phyloP scores from a whole-genome alignment of 2,329 filamentous ascomycete species.

The Pyrenophora teres region DNA sequence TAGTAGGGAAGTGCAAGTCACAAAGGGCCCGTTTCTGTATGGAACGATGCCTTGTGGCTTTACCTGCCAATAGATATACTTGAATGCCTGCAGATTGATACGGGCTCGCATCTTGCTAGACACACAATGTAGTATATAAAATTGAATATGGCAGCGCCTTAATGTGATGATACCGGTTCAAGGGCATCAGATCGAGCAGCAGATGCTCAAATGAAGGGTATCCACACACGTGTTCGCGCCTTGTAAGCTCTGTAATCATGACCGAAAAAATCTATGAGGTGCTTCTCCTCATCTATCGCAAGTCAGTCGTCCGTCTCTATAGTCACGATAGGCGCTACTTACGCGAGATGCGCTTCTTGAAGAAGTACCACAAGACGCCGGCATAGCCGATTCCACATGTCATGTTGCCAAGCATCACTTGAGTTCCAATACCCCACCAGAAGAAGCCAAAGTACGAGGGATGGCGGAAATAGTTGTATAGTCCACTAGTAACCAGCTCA shows the following conservation, averaged over 20 bases:
- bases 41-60: no score
- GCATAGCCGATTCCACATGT: constrained; percentile 77
- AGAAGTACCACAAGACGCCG: constrained; percentile 83
- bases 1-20: no score
- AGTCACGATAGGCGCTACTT: constrained; percentile 39
- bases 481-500: constrained; percentile 77
- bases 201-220: constrained; percentile 69
- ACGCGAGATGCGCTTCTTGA: constrained; percentile 71
- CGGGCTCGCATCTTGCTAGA: no score
- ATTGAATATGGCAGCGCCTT: no score
- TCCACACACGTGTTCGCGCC: constrained; percentile 72
- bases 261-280: constrained; percentile 81
- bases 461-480: constrained; percentile 79
- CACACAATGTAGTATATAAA: no score
- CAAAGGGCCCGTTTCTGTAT: no score
- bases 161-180: no score
- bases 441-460: constrained; percentile 98
- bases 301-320: constrained; percentile 3
- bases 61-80: no score
- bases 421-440: constrained; percentile 96
- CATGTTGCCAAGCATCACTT: constrained; percentile 84
- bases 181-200: no score
- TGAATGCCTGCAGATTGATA: no score
- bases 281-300: constrained; percentile 71
- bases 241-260: constrained; percentile 78